These are phyloP conservation scores for Skeletonema grethae DNA, from an alignment of 108 stramenopile genomes.

Conservation along the genomic window DNA sequence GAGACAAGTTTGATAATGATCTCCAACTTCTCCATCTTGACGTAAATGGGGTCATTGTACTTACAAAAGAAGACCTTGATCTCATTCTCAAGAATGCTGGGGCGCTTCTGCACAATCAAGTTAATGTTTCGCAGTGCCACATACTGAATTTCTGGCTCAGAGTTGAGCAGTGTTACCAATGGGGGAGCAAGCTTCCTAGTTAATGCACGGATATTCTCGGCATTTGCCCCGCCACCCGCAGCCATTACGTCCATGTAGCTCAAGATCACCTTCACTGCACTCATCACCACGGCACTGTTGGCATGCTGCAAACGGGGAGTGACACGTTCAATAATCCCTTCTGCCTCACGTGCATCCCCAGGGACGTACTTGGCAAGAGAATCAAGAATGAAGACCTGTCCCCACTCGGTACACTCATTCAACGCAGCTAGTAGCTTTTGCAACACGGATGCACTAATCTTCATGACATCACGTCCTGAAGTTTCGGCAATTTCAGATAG, in stretches of 20 bases:
- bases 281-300: constrained; percentile 99
- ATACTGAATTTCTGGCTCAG: constrained; percentile 99
- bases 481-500: constrained; percentile 97
- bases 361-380: constrained; percentile 96
- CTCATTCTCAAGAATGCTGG: constrained; percentile 94
- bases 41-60: constrained; percentile 99
- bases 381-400: constrained; percentile 99
- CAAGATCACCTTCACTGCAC: constrained; percentile 97
- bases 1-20: constrained; percentile 98
- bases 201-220: constrained; percentile 83
- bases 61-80: constrained; percentile 99
- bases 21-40: constrained; percentile 99
- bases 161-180: constrained; percentile 96
- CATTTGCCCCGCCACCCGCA: constrained; percentile 44
- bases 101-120: constrained; percentile 97
- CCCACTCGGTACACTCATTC: constrained; percentile 99
- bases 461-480: constrained; percentile 94
- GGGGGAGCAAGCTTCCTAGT: constrained; percentile 98
- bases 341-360: constrained; percentile 91
- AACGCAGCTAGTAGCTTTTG: constrained; percentile 98
- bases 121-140: constrained; percentile 99
- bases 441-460: constrained; percentile 89
- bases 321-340: constrained; percentile 98
- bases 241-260: constrained; percentile 95
- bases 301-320: constrained; percentile 98